Evolutionary conservation across 2,329 filamentous ascomycete species (phyloP), one percentile per base, ranked within the genome.

Genomic region (Basipetospora chlamydospora): DNA sequence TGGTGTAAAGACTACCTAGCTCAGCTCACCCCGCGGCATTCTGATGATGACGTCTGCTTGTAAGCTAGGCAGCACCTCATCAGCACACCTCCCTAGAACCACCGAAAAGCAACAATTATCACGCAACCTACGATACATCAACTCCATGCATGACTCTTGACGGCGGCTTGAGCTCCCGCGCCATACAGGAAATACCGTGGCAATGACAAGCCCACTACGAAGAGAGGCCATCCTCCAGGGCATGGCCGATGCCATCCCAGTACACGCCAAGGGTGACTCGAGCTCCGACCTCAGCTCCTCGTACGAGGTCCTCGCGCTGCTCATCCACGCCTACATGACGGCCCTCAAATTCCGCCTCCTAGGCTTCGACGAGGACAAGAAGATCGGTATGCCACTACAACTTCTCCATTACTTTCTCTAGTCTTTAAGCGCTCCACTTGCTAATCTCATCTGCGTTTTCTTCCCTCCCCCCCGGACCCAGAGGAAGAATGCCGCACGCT

Each of bases 361-460:
- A 13, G 87, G 87, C 2, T 77, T 94, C n/a, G 71, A 79, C 33
- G 85, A 96, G 56, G 84, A 88, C 37, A 74, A 86, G 51, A 72
- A 65, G 33, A 73, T 82, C 44, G 70, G 82, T 84, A 37, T 41
- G 60, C n/a, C 11, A 23, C 11, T 11, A 23, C 6, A 23, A 6
- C 22, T 23, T 11, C 22, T 23, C 22, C 6, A 6, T 11, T 23
- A 6, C 22, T 23, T 11, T 11, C 6, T 23, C 22, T 6, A 11
- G 22, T 6, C 11, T 11, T 11, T 23, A 23, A 11, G 22, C 11
- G 22, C 22, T 47, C 22, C 22, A 23, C 22, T 23, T 6, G 22
- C 22, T 11, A 23, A 23, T 6, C 6, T 6, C 6, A 23, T 6
- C 22, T 23, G 22, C 22, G 6, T 6, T 6, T 23, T 23, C 22